Evolutionary conservation across 176 grass and related monocot genomes (phyloP).

Genomic region (Otatea glauca): DNA sequence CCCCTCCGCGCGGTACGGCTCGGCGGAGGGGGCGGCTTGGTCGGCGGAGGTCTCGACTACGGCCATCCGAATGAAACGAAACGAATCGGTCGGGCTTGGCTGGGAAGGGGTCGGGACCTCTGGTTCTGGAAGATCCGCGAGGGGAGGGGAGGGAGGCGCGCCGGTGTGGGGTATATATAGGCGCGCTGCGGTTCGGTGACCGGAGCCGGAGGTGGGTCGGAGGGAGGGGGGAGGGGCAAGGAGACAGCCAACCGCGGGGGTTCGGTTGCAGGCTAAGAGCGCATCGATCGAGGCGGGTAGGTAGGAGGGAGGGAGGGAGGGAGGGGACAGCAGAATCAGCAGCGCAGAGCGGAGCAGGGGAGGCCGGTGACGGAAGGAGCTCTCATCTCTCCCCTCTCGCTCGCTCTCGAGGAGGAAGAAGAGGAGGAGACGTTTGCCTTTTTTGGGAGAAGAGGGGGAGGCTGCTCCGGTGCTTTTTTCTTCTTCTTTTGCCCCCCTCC

Average conservation of each 20-base stretch:
- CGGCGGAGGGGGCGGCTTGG: constrained; percentile 26
- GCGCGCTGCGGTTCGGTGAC: background rate
- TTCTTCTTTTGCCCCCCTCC: too few species aligned
- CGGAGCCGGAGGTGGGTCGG: constrained; percentile 53
- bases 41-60: constrained; percentile 55
- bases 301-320: background rate
- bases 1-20: constrained; percentile 32
- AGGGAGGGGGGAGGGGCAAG: constrained; percentile 13
- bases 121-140: constrained; percentile 48
- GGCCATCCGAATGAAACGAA: constrained; percentile 36
- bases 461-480: too few species aligned
- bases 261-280: constrained; percentile 23
- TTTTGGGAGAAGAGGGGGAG: constrained; percentile 17
- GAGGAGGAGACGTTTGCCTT: background rate
- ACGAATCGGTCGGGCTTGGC: background rate
- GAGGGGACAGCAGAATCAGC: constrained; percentile 22
- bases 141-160: background rate
- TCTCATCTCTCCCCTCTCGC: constrained; percentile 15
- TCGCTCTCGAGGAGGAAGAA: background rate
- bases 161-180: constrained; percentile 28
- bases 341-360: constrained; percentile 5
- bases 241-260: constrained; percentile 20
- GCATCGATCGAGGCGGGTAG: constrained; percentile 28
- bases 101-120: background rate
- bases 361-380: background rate